Evolutionary conservation across 192 early-diverging fungal genomes (phyloP).

Genomic region (Entomortierella beljakovae): DNA sequence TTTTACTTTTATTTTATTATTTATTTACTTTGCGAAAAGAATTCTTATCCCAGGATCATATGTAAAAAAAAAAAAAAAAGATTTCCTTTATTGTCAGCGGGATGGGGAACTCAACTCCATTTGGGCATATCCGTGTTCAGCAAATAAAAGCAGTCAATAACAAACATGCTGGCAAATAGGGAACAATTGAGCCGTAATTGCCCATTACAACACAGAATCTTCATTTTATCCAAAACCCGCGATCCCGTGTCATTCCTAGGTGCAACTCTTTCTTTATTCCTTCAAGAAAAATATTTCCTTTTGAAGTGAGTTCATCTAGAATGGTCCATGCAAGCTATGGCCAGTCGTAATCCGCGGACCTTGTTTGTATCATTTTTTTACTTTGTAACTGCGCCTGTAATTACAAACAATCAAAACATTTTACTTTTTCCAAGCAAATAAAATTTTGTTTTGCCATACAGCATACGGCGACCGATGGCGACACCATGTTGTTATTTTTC

Average conservation of each 20-base stretch:
- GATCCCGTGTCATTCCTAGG: not conserved
- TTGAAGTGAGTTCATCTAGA: not conserved
- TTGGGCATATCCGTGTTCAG: conserved; percentile 32
- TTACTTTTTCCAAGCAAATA: not conserved
- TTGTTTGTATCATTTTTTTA: not conserved
- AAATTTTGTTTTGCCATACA: not conserved
- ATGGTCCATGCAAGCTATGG: not conserved
- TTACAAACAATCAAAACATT: not conserved
- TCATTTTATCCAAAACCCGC: not conserved
- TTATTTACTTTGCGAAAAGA: not conserved
- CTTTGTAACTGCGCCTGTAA: conserved; percentile 3
- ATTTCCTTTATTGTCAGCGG: conserved; percentile 14
- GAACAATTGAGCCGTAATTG: not conserved
- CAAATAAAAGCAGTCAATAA: not conserved
- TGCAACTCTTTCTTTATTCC: not conserved
- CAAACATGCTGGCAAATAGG: conserved; percentile 8
- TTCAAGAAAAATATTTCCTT: conserved; percentile 8
- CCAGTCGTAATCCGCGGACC: not conserved
- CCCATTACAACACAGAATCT: not conserved
- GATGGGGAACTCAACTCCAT: not conserved
- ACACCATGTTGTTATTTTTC: not conserved
- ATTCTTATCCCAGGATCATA: not conserved
- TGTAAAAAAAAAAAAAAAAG: not conserved
- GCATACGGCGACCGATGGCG: not conserved
- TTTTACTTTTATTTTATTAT: too few species aligned